A percentile compares a stretch with the other conserved stretches of the same genome.
Evolutionary conservation across 805 yeast genomes (phyloP).

Genomic region (Yamadazyma kitorensis): DNA sequence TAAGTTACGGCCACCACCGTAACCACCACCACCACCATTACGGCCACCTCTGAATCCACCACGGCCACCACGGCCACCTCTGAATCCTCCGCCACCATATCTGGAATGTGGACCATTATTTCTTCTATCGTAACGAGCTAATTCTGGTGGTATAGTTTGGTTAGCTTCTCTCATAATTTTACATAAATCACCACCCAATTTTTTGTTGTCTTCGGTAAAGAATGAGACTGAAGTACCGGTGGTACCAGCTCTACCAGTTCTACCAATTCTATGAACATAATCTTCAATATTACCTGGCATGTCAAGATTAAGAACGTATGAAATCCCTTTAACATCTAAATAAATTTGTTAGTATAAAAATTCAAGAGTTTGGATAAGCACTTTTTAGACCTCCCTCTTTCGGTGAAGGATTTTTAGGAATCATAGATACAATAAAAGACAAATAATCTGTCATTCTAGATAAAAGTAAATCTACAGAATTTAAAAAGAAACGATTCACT

Average conservation of each 20-base stretch:
- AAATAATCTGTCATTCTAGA: too few species aligned
- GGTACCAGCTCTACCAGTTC: constrained; percentile 99
- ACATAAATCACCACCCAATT: constrained; percentile 86
- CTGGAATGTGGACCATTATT: constrained; percentile 63
- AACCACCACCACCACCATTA: constrained; percentile 35
- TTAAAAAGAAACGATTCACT: too few species aligned
- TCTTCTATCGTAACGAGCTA: constrained; percentile 60
- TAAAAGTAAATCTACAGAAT: too few species aligned
- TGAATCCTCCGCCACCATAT: constrained; percentile 57
- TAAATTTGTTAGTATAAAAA: constrained; percentile 27
- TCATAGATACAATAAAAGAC: too few species aligned
- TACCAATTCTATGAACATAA: constrained; percentile 97
- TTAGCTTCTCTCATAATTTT: constrained; percentile 93
- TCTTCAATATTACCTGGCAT: constrained; percentile 99
- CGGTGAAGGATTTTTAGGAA: too few species aligned
- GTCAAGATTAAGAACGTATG: constrained; percentile 89
- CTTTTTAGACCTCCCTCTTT: too few species aligned
- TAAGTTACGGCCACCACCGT: constrained; percentile 43
- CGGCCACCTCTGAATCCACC: constrained; percentile 53
- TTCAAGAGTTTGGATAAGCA: too few species aligned
- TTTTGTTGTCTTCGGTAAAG: constrained; percentile 84
- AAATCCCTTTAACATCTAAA: constrained; percentile 95
- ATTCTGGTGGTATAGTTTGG: constrained; percentile 80
- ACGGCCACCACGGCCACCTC: constrained; percentile 52
- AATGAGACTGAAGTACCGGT: constrained; percentile 93